Evolutionary conservation across 345 rosid genomes (phyloP), one percentile per base, ranked within the genome.

Genomic region (Eucalyptus urophylla): DNA sequence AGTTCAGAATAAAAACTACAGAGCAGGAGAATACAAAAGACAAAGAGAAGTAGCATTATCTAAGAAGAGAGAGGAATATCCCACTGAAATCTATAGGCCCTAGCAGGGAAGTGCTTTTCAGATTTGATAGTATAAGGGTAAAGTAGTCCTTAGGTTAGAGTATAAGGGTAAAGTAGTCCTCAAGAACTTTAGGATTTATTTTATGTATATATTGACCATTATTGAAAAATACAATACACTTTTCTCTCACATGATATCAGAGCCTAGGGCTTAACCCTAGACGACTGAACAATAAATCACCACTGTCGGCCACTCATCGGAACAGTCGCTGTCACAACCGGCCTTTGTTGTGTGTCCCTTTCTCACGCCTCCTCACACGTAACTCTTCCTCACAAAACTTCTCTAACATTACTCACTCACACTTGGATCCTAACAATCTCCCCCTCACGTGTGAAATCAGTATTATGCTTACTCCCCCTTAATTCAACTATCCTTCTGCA

Each of bases 261-360:
- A 56, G 62, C 29, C 29, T 56, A 56, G 62, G 62, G 12, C 3
- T 22, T 56, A 56, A 22, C 60, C 60, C 27, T 56, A 22, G 60
- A 22, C 5, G 11, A 56, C 27, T 22, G 0, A 56, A 56, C 60
- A 56, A 8, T 56, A 24, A 56, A 1, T 56, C 60, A 24, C 60
- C 27, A 56, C 27, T 4, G 27, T 56, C 0, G 11, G 60, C 60
- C 60, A 56, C 60, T 56, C 12, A 0, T 10, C 0, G 1, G 27
- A 56, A 56, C 3, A 22, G 6, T 22, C 25, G 5, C 25, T 11
- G 0, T 21, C 1, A 1, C 5, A 0, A 22, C 25, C 22, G 11
- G 60, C 27, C 60, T 22, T 4, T 4, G 6, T 56, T 24, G 27
- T 56, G 62, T 24, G 12, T 56, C 6, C 62, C 62, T 56, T 24